Conservation (phyloP, 495 filamentous ascomycete species). For the Lasiosphaeriaceae sp. region DNA sequence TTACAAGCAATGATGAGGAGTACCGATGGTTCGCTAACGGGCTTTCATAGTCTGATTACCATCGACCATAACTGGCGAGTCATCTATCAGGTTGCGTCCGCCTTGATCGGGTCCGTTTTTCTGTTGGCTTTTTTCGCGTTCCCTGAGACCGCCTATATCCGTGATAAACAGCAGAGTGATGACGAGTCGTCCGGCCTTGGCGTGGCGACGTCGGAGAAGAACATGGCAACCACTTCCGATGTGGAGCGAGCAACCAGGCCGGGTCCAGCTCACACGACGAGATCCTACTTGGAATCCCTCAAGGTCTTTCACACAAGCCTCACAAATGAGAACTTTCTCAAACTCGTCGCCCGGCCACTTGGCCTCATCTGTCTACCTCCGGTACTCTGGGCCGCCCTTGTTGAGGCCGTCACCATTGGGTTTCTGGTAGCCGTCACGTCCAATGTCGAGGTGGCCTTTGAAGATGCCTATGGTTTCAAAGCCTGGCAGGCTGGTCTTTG, state of each 20-base stretch:
- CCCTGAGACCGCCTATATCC: slow-evolving; percentile 48
- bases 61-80: slow-evolving; percentile 45
- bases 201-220: slow-evolving; percentile 1
- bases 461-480: slow-evolving; percentile 39
- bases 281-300: slow-evolving; percentile 34
- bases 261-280: slow-evolving; percentile 11
- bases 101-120: slow-evolving; percentile 40
- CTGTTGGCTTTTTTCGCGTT: slow-evolving; percentile 49
- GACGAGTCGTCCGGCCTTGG: not conserved
- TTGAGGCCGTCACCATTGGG: slow-evolving; percentile 49
- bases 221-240: slow-evolving; percentile 1
- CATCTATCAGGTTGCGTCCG: slow-evolving; percentile 49
- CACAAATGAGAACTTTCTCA: slow-evolving; percentile 43
- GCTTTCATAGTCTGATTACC: slow-evolving; percentile 39
- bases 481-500: slow-evolving; percentile 49
- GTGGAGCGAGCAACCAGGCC: not conserved
- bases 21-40: not conserved
- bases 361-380: slow-evolving; percentile 45
- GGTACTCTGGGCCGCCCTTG: slow-evolving; percentile 48
- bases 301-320: slow-evolving; percentile 34
- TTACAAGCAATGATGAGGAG: not conserved
- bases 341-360: slow-evolving; percentile 46
- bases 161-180: slow-evolving; percentile 11
- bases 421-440: slow-evolving; percentile 52
- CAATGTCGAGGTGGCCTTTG: slow-evolving; percentile 47